Conservation (phyloP, 768 basidiomycete species). For the Postia placenta region DNA sequence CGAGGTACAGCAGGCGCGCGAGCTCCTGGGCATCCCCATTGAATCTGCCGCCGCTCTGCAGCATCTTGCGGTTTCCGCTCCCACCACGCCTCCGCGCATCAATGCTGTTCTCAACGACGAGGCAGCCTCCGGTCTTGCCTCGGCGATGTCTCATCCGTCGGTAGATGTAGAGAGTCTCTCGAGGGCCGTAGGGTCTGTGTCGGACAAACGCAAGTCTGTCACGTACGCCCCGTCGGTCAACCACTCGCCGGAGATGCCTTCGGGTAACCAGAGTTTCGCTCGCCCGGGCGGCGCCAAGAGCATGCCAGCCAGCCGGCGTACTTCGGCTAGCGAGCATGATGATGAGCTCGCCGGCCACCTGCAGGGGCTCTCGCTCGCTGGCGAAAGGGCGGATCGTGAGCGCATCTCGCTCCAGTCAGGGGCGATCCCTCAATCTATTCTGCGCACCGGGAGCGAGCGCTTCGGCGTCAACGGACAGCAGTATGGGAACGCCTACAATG, state of each 20-base stretch:
- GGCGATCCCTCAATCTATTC: constrained; percentile 35
- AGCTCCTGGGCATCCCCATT: constrained; percentile 65
- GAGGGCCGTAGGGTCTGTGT: constrained; percentile 58
- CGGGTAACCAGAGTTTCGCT: constrained; percentile 44
- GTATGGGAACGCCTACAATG: constrained; percentile 64
- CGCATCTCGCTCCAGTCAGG: constrained; percentile 14
- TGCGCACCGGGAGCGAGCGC: constrained; percentile 45
- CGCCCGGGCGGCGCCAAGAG: constrained; percentile 79
- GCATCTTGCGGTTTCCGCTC: constrained; percentile 82
- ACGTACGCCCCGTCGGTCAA: constrained; percentile 77
- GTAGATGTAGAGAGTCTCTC: constrained; percentile 61
- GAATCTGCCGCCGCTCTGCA: constrained; percentile 43
- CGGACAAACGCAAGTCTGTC: constrained; percentile 83
- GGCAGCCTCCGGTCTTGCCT: constrained; percentile 34
- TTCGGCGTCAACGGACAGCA: constrained; percentile 52
- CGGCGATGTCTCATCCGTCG: constrained; percentile 39
- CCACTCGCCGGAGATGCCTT: constrained; percentile 61
- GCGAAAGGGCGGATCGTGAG: constrained; percentile 49
- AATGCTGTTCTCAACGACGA: constrained; percentile 65
- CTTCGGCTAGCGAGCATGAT: constrained; percentile 82
- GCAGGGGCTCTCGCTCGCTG: constrained; percentile 63
- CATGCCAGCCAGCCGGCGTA: constrained; percentile 88
- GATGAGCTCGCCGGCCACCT: constrained; percentile 75
- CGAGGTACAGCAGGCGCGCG: constrained; percentile 86
- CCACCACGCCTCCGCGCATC: constrained; percentile 81